Conservation (phyloP, 83 land plant species). For the Larix sibirica region DNA sequence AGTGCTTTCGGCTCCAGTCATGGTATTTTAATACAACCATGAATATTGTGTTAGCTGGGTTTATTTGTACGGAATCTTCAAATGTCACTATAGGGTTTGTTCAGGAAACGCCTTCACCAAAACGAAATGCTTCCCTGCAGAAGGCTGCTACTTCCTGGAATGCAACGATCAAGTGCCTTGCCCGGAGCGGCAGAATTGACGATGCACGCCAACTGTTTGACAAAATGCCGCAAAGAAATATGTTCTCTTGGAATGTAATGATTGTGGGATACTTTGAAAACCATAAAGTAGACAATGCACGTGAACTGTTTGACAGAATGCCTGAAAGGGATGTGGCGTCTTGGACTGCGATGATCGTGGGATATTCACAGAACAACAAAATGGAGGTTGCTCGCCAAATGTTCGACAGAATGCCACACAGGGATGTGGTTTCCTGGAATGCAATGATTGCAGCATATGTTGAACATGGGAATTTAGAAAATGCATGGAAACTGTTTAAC, state of each 20-base stretch:
- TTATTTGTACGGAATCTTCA: too few species aligned
- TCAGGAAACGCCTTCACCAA: too few species aligned
- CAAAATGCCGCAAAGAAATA: constrained; percentile 27
- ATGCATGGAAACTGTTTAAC: constrained; percentile 1
- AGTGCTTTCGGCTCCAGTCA: too few species aligned
- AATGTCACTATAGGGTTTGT: too few species aligned
- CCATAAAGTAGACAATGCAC: background rate
- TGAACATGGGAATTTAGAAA: constrained; percentile 23
- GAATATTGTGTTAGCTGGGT: too few species aligned
- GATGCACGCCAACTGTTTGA: constrained; percentile 29
- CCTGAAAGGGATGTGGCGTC: constrained; percentile 21
- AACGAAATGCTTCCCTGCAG: too few species aligned
- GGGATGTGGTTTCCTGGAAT: constrained; percentile 63
- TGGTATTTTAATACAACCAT: too few species aligned
- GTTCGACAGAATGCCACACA: constrained; percentile 37
- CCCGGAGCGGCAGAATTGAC: constrained; percentile 3
- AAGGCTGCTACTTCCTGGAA: constrained; percentile 35
- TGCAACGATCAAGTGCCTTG: constrained; percentile 49
- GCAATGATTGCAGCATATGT: constrained; percentile 62
- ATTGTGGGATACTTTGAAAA: constrained; percentile 30
- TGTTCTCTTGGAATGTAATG: constrained; percentile 32
- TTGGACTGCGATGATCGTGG: constrained; percentile 57
- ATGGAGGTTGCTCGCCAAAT: constrained; percentile 42
- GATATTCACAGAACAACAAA: constrained; percentile 60
- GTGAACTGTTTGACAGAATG: constrained; percentile 18